Conservation (phyloP, 164 flowering plant genomes). For the Macadamia tetraphylla region DNA sequence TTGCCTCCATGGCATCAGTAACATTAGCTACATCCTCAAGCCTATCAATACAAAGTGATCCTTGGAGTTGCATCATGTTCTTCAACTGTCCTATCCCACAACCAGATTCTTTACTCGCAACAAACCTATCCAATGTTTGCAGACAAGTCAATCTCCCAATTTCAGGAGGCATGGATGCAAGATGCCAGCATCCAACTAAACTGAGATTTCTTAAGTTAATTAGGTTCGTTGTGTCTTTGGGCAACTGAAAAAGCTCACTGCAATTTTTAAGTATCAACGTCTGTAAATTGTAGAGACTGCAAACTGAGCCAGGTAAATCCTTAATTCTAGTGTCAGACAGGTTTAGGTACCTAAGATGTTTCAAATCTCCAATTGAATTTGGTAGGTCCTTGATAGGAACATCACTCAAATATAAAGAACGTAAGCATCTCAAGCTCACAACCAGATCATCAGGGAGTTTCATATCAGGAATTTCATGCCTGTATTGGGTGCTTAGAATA, state of each 20-base stretch:
- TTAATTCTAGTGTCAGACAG: constrained; percentile 3
- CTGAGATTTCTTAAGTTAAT: constrained; percentile 3
- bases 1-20: background rate
- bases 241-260: background rate
- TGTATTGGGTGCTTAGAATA: background rate
- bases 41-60: constrained; percentile 2
- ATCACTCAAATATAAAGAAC: background rate
- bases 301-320: constrained; percentile 3
- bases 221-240: background rate
- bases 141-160: constrained; percentile 5
- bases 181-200: constrained; percentile 1
- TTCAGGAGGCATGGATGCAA: background rate
- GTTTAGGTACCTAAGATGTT: constrained; percentile 3
- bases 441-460: background rate
- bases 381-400: background rate
- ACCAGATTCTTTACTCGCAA: background rate
- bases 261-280: constrained; percentile 2
- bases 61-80: background rate
- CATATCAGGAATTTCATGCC: too few relatives aligned
- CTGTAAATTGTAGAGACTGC: constrained; percentile 7
- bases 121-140: constrained; percentile 2
- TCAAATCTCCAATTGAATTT: background rate
- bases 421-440: background rate
- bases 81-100: constrained; percentile 4
- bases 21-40: background rate